phyloP scores from a whole-genome alignment of 192 early-diverging fungal genomes.

The Entrophospora sp. region DNA sequence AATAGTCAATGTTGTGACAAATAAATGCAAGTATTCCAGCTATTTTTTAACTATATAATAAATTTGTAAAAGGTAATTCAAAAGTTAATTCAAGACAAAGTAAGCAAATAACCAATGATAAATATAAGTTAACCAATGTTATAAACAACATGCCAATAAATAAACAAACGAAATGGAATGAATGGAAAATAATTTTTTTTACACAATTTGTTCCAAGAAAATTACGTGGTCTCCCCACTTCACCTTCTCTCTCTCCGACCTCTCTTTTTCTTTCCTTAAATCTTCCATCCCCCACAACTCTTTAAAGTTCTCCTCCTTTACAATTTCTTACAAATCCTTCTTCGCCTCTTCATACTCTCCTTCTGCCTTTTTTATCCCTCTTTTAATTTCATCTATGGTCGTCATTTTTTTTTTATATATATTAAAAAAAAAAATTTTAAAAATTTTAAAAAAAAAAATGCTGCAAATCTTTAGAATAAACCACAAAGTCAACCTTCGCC shows the following conservation, averaged over 20 bases:
- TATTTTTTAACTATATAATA: too few species aligned
- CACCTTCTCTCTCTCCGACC: background rate
- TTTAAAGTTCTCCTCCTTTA: background rate
- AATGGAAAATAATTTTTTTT: background rate
- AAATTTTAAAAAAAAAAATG: too few species aligned
- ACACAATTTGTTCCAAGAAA: background rate
- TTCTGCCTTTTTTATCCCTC: background rate
- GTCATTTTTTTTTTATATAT: background rate
- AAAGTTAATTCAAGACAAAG: too few species aligned
- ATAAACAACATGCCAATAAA: background rate
- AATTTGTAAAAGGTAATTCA: too few species aligned
- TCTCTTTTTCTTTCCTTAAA: background rate
- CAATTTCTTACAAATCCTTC: background rate
- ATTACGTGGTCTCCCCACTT: background rate
- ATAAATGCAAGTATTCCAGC: too few species aligned
- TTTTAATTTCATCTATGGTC: background rate
- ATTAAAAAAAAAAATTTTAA: background rate
- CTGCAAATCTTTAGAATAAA: too few species aligned
- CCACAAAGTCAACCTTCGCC: too few species aligned
- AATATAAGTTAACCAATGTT: too few species aligned
- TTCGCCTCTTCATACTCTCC: background rate
- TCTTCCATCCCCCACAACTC: background rate
- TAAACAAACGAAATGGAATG: background rate
- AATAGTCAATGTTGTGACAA: too few species aligned
- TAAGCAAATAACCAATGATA: too few species aligned